Evolutionary conservation across 257 asterid species (phyloP), one percentile per base, ranked within the genome.

Genomic region (Salvia splendens): DNA sequence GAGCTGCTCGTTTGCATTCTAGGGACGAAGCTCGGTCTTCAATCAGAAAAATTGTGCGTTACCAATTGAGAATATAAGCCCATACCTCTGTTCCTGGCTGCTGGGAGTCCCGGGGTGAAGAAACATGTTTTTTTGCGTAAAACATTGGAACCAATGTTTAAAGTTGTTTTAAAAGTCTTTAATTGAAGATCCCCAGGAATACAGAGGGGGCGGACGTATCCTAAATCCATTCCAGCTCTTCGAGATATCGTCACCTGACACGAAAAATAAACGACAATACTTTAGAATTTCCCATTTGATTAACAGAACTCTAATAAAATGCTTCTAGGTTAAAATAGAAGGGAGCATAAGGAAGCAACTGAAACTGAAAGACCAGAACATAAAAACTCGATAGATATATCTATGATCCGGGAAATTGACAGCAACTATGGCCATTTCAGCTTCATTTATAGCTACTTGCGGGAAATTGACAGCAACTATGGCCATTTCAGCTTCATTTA

Each of bases 161-260:
- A 5, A n/a, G 0, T 15, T 15, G 8, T 14, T 35, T 47, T 14
- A 1, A 16, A 8, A 45, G 15, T 8, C 8, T 11, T 28, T 30
- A 47, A 56, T 16, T n/a, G n/a, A n/a, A n/a, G 3, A 20, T 9
- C 40, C n/a, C 48, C 50, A 47, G 17, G 46, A 53, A 17, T 88
- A 90, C 76, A 86, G 20, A 17, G 20, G 20, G 20, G 15, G 71
- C 97, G 85, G 61, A 79, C 95, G 71, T 90, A 93, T 40, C 99
- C 99, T 79, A 90, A 74, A 49, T 90, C 96, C 71, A 94, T 77
- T 69, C 99, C 97, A 70, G 97, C 95, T 87, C 97, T 81, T 16
- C 97, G 97, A 70, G 96, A 74, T 66, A 93, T 88, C 16, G 99
- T 93, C 75, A 93, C 40, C 98, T 93, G 77, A 63, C 71, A 70